A percentile compares a stretch with the other conserved stretches of the same genome.
These are phyloP conservation scores for Trichoderma breve DNA, from an alignment of 2,329 filamentous ascomycete species.

Conservation along the genomic window DNA sequence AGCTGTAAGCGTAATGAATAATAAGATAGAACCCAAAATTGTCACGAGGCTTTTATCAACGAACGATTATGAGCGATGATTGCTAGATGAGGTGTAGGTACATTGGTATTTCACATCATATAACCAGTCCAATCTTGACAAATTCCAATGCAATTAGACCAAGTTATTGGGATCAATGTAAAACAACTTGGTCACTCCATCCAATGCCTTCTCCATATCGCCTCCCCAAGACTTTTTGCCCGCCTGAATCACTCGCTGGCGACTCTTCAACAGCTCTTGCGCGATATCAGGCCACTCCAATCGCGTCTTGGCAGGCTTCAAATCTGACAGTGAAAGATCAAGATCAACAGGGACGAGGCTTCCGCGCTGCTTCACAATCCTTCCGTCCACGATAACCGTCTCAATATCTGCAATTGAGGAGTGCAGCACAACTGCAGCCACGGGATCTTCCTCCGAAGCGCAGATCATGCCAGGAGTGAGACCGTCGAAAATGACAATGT, in stretches of 20 bases:
- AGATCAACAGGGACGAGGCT: conserved; percentile 28
- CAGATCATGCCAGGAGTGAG: conserved; percentile 22
- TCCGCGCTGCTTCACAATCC: conserved; percentile 45
- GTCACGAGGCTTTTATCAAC: neutral
- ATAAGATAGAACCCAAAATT: neutral
- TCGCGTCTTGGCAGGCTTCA: neutral
- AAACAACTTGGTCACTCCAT: neutral
- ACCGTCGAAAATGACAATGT: conserved; percentile 48
- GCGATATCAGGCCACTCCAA: conserved; percentile 11
- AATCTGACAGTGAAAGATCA: neutral
- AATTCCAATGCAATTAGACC: neutral
- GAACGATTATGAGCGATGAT: neutral
- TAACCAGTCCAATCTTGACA: neutral
- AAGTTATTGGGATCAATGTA: neutral
- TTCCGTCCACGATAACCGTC: conserved; percentile 48
- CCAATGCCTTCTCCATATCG: neutral
- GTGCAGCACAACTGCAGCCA: conserved; percentile 54
- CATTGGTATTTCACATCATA: neutral
- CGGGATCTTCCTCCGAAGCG: conserved; percentile 39
- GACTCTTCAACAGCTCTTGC: conserved; percentile 5
- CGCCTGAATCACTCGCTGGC: conserved; percentile 1
- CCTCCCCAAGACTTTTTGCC: conserved; percentile 5
- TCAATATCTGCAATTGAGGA: conserved; percentile 49
- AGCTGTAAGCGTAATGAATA: neutral
- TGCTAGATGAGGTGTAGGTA: neutral